Conservation (phyloP, 306 rosid genomes). For the Begonia loranthoides region DNA sequence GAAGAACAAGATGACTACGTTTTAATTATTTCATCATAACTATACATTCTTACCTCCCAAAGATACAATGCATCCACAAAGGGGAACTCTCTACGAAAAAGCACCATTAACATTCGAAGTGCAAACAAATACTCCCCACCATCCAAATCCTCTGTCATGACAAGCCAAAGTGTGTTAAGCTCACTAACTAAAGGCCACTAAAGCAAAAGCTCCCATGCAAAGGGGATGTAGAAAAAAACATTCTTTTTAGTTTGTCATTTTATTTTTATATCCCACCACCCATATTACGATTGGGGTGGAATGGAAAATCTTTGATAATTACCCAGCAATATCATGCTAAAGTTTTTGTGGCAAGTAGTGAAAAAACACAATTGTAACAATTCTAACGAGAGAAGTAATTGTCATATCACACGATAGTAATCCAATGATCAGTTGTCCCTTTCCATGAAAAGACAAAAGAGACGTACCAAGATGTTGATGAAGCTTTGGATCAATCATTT, state of each 20-base stretch:
- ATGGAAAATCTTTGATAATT: no score
- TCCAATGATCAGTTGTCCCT: background rate
- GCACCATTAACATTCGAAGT: constrained; percentile 95
- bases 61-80: constrained; percentile 83
- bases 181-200: background rate
- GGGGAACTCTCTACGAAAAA: constrained; percentile 92
- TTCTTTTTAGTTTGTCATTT: no score
- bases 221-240: no score
- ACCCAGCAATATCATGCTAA: no score
- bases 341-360: no score
- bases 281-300: no score
- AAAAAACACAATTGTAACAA: no score
- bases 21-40: constrained; percentile 6
- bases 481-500: constrained; percentile 79
- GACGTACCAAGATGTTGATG: constrained; percentile 87
- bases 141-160: constrained; percentile 78
- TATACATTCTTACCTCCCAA: constrained; percentile 71
- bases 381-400: no score
- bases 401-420: no score
- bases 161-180: constrained; percentile 17
- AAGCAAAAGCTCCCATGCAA: no score
- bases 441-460: constrained; percentile 1
- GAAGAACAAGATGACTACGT: constrained; percentile 2
- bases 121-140: constrained; percentile 96
- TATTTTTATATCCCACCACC: no score